Base-by-base conservation (phyloP, 805 yeast genomes). In the Kregervanrija pseudodelftensis region DNA sequence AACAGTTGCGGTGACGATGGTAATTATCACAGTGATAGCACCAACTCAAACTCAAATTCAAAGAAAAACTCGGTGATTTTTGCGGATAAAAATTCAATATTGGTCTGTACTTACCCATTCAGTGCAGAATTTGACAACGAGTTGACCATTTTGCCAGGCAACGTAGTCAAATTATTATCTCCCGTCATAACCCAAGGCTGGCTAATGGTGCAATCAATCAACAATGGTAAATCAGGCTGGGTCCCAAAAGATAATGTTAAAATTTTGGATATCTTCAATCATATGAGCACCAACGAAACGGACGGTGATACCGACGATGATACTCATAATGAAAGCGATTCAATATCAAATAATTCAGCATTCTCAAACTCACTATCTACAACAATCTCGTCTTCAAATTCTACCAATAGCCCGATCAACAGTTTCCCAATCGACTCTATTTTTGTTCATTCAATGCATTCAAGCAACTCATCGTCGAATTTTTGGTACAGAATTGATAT, bases 131-230 rank as follows among this genome's bases (percentile, higher is more conserved):
- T 39, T 22, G 31, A 37, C 4, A 61, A 65, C 38, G 84, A 79
- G 52, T 57, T 79, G 8, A 52, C 70, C 1, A 65, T 76, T 1
- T 57, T 60, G 2, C 69, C 69, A 35, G 82, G 82, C 11, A 82
- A 76, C 47, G 69, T 76, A 13, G 59, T 79, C 28, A 77, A 74
- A 53, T 57, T 79, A 15, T 48, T 77, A 5, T 72, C 72, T 42
- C 59, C 72, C 36, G 67, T 65, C 36, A 72, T 44, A 1, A 30
- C 72, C 1, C 70, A 72, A 51, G 83, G 81, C 1, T 76, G 81
- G 80, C 57, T 77, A 2, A 56, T 76, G 37, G 83, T 76, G 8
- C 76, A 77, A 55, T 72, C 76, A n/a, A 68, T 78, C 32, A 76
- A 74, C 36, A 65, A 69, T 30, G 58, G 65, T 4, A 58, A 56